These are phyloP conservation scores for Osmanthus fragrans DNA, from an alignment of 257 asterid genomes.

Conservation along the genomic window DNA sequence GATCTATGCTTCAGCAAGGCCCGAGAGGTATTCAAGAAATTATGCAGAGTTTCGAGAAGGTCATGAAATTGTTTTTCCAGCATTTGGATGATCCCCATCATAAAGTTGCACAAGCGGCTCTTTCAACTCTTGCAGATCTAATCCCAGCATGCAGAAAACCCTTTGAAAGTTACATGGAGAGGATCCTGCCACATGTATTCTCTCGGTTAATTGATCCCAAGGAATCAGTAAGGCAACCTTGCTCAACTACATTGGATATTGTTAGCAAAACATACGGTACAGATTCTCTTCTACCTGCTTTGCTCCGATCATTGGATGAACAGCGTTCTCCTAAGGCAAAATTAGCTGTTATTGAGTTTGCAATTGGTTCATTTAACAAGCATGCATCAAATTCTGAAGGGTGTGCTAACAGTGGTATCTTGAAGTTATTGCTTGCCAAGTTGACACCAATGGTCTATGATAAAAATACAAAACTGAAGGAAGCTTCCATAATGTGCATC, in stretches of 20 bases:
- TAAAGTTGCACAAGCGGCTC: conserved; percentile 99
- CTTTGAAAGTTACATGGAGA: conserved; percentile 96
- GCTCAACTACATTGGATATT: conserved; percentile 85
- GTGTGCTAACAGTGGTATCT: conserved; percentile 80
- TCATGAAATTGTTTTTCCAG: conserved; percentile 96
- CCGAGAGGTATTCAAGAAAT: conserved; percentile 94
- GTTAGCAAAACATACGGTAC: conserved; percentile 90
- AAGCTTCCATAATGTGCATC: conserved; percentile 87
- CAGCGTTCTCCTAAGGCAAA: conserved; percentile 99
- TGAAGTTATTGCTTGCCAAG: conserved; percentile 95
- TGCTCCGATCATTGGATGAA: conserved; percentile 94
- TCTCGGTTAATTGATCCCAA: conserved; percentile 97
- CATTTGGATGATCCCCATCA: conserved; percentile 99
- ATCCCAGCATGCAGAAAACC: conserved; percentile 95
- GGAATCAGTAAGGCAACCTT: conserved; percentile 95
- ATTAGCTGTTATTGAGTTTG: conserved; percentile 93
- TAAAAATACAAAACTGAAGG: conserved; percentile 90
- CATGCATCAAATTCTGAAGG: conserved; percentile 79
- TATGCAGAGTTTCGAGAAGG: conserved; percentile 93
- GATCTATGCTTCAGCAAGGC: conserved; percentile 83
- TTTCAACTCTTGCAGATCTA: conserved; percentile 93
- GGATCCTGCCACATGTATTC: conserved; percentile 95
- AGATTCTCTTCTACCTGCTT: conserved; percentile 92
- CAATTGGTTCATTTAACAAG: conserved; percentile 88
- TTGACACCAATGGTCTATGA: conserved; percentile 84